Evolutionary conservation across 768 basidiomycete species (phyloP).

Genomic region (Paxillus involutus): DNA sequence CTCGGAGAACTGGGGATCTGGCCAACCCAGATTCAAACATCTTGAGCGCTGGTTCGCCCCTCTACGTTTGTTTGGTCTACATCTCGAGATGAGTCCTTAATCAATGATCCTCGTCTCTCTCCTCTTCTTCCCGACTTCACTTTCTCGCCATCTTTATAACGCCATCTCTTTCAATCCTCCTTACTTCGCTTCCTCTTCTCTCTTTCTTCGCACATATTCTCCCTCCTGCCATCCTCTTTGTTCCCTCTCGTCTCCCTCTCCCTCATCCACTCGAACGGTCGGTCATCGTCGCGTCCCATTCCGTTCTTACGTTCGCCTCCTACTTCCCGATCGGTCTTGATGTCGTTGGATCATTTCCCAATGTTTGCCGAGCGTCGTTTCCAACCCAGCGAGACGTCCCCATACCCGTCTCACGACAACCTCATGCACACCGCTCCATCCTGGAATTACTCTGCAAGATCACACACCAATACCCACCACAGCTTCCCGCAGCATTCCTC

Average conservation of each 20-base stretch:
- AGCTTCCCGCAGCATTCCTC: slow-evolving; percentile 13
- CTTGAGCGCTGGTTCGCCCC: neutral
- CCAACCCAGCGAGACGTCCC: slow-evolving; percentile 24
- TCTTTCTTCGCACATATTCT: neutral
- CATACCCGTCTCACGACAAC: slow-evolving; percentile 23
- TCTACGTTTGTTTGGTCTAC: neutral
- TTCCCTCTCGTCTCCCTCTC: neutral
- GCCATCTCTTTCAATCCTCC: slow-evolving; percentile 1
- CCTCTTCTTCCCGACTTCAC: neutral
- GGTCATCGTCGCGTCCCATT: neutral
- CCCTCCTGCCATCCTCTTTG: neutral
- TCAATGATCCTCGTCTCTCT: slow-evolving; percentile 23
- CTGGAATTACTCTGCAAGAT: slow-evolving; percentile 26
- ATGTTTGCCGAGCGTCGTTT: slow-evolving; percentile 33
- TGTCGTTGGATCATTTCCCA: slow-evolving; percentile 35
- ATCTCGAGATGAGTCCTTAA: slow-evolving; percentile 19
- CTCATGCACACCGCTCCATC: slow-evolving; percentile 20
- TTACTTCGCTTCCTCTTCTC: slow-evolving; percentile 11
- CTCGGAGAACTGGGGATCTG: slow-evolving; percentile 5
- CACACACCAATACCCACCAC: slow-evolving; percentile 17
- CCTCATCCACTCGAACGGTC: neutral
- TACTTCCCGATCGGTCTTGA: slow-evolving; percentile 12
- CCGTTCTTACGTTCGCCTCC: neutral
- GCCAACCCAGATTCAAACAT: slow-evolving; percentile 19
- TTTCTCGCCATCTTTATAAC: slow-evolving; percentile 26